Evolutionary conservation across 139 green algal genomes (phyloP).

Genomic region (Coelastrella sp.): DNA sequence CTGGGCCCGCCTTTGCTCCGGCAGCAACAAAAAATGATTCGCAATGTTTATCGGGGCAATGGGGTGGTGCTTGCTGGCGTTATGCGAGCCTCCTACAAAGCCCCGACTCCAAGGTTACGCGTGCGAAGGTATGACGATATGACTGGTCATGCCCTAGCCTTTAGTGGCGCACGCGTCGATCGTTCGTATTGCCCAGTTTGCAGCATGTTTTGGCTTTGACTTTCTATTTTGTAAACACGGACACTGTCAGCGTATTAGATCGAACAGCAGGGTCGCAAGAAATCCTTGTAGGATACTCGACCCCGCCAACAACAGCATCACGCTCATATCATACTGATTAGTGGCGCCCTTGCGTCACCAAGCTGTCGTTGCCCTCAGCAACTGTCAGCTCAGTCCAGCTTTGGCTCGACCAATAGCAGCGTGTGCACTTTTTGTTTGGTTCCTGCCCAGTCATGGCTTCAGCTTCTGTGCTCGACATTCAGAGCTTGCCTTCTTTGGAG

Average conservation of each 20-base stretch:
- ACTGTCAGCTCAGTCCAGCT: not conserved
- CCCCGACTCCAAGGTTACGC: constrained; percentile 2
- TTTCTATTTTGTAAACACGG: not conserved
- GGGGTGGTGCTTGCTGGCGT: too few species aligned
- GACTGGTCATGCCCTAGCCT: not conserved
- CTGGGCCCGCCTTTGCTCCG: too few species aligned
- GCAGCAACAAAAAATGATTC: too few species aligned
- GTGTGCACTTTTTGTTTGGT: not conserved
- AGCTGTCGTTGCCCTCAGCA: not conserved
- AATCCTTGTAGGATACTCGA: not conserved
- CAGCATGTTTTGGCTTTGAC: not conserved
- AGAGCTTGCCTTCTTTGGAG: constrained; percentile 42
- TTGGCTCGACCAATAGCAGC: not conserved
- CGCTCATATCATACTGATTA: constrained; percentile 14
- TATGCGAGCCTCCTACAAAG: not conserved
- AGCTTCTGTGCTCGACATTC: constrained; percentile 24
- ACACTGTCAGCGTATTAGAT: not conserved
- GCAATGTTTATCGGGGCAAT: too few species aligned
- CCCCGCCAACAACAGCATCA: not conserved
- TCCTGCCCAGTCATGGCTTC: constrained; percentile 25
- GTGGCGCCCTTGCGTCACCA: not conserved
- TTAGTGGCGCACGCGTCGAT: not conserved
- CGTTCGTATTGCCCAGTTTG: not conserved
- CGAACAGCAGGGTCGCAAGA: not conserved
- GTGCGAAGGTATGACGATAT: not conserved